Percentiles rank a stretch among this genome's conserved stretches.
Evolutionary conservation across 2,329 filamentous ascomycete genomes (phyloP).

Genomic region (Niveomyces coronatus): DNA sequence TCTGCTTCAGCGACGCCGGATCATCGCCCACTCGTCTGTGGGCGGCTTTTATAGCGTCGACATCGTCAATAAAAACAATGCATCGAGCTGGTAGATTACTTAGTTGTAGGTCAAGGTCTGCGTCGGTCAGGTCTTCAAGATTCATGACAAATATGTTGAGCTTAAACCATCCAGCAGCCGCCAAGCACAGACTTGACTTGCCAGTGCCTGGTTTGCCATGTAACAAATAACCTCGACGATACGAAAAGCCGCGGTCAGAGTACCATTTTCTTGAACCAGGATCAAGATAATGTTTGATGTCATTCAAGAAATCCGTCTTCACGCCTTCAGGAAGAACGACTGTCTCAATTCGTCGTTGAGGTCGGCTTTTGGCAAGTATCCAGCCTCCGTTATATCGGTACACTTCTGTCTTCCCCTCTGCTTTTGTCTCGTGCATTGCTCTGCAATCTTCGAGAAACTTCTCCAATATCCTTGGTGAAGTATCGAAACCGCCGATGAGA

Average conservation of each 20-base stretch:
- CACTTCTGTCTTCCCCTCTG: constrained; percentile 19
- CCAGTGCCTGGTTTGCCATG: constrained; percentile 29
- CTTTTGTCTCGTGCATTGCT: constrained; percentile 19
- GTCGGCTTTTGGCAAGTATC: constrained; percentile 15
- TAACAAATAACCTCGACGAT: constrained; percentile 29
- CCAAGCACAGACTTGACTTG: constrained; percentile 28
- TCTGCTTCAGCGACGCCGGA: too few relatives aligned
- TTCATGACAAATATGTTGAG: constrained; percentile 28
- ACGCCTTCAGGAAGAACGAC: constrained; percentile 12
- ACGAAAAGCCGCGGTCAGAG: constrained; percentile 18
- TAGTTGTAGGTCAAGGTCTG: constrained; percentile 21
- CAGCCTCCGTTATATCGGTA: constrained; percentile 18
- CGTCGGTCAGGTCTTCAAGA: constrained; percentile 20
- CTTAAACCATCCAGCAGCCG: constrained; percentile 25
- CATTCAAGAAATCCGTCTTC: constrained; percentile 17
- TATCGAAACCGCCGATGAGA: constrained; percentile 16
- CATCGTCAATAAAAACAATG: constrained; percentile 29
- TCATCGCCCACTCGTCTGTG: too few relatives aligned
- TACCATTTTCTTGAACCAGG: constrained; percentile 20
- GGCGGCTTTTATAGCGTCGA: constrained; percentile 25
- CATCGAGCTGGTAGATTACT: constrained; percentile 22
- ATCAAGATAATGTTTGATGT: constrained; percentile 27
- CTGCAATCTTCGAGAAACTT: constrained; percentile 20
- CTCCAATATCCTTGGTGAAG: constrained; percentile 16
- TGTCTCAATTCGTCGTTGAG: constrained; percentile 15